Percentiles rank a stretch among this genome's conserved stretches.
phyloP scores from a whole-genome alignment of 2,329 filamentous ascomycete species.

The Pseudocercospora cruenta region DNA sequence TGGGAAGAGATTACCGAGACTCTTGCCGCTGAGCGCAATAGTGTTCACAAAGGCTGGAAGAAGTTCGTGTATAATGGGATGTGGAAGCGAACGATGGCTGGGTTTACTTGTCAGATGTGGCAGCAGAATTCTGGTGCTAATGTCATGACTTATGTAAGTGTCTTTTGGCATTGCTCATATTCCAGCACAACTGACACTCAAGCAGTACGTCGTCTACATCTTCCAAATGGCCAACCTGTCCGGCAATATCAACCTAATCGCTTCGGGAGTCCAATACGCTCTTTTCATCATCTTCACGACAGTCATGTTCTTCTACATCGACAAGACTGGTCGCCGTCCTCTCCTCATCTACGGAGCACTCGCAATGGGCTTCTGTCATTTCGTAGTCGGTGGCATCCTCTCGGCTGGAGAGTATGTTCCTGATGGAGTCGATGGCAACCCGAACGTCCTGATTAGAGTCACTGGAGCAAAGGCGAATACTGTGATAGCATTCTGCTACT shows the following conservation, averaged over 20 bases:
- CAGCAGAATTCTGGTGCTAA: conserved; percentile 50
- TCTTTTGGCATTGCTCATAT: no score
- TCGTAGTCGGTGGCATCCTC: conserved; percentile 68
- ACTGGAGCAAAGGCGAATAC: conserved; percentile 59
- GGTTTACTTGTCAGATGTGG: conserved; percentile 62
- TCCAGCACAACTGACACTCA: no score
- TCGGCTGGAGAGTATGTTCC: conserved; percentile 47
- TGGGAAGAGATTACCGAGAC: conserved; percentile 52
- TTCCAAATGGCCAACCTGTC: conserved; percentile 62
- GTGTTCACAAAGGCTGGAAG: conserved; percentile 43
- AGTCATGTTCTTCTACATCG: conserved; percentile 48
- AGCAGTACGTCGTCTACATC: conserved; percentile 65
- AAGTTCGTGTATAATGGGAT: conserved; percentile 58
- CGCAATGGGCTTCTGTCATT: conserved; percentile 84
- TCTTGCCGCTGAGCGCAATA: conserved; percentile 46
- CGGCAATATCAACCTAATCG: conserved; percentile 54
- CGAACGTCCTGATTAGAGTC: conserved; percentile 60
- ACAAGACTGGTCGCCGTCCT: conserved; percentile 46
- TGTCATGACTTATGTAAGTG: conserved; percentile 19
- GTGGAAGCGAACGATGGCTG: conserved; percentile 62
- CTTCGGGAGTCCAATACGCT: conserved; percentile 46
- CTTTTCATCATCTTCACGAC: conserved; percentile 48
- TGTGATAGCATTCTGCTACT: conserved; percentile 68
- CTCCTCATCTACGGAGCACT: conserved; percentile 69
- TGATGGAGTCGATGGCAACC: conserved; percentile 49